Conservation (phyloP, 345 rosid species). For the Carallia brachiata region DNA sequence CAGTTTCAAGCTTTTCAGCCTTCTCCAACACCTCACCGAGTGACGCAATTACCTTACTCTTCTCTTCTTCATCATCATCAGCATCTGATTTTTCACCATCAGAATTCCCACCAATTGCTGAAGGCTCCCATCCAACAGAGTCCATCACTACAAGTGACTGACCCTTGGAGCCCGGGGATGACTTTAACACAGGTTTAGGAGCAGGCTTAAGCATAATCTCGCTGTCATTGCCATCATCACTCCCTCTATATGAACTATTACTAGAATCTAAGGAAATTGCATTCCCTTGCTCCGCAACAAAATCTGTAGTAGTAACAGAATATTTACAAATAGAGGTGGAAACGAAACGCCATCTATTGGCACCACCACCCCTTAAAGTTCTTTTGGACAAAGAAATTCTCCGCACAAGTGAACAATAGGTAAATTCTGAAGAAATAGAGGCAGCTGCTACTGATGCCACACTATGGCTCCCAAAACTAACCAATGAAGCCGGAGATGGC, state of each 20-base stretch:
- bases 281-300: constrained; percentile 57
- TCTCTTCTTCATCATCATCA: constrained; percentile 50
- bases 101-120: constrained; percentile 16
- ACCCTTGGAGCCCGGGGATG: constrained; percentile 25
- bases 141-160: constrained; percentile 17
- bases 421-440: constrained; percentile 38
- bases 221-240: constrained; percentile 36
- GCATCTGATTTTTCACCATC: constrained; percentile 27
- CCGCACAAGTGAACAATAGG: constrained; percentile 51
- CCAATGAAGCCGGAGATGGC: not conserved
- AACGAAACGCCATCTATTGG: constrained; percentile 49
- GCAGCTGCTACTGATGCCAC: constrained; percentile 14
- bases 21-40: constrained; percentile 88
- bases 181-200: constrained; percentile 73
- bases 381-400: constrained; percentile 58
- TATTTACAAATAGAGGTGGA: constrained; percentile 48
- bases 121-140: constrained; percentile 40
- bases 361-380: constrained; percentile 31
- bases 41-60: constrained; percentile 73
- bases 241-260: constrained; percentile 39
- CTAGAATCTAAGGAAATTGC: constrained; percentile 47
- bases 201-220: constrained; percentile 72
- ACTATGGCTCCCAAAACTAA: not conserved
- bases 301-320: constrained; percentile 72
- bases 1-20: constrained; percentile 75